A percentile compares a stretch with the other conserved stretches of the same genome.
These are phyloP conservation scores for Lentinula detonsa DNA, from an alignment of 768 basidiomycete species.

Conservation along the genomic window DNA sequence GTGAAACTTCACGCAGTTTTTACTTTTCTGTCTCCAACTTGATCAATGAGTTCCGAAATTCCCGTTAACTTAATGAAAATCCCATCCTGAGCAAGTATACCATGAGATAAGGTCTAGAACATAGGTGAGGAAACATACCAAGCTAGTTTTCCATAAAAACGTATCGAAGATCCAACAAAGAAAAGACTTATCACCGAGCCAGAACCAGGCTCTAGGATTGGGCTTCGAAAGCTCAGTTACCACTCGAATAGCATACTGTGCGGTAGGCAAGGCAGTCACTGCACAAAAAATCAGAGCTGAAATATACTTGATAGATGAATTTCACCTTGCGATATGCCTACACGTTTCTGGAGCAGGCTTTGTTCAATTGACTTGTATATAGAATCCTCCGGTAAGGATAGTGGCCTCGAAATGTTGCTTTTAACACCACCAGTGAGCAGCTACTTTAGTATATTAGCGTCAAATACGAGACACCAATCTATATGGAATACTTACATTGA, in stretches of 20 bases:
- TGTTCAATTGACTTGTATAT: slow-evolving; percentile 12
- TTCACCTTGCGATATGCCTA: slow-evolving; percentile 5
- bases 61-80: neutral
- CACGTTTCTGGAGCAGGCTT: slow-evolving; percentile 8
- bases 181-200: slow-evolving; percentile 9
- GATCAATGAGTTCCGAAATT: neutral
- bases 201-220: slow-evolving; percentile 12
- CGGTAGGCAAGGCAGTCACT: slow-evolving; percentile 6
- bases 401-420: slow-evolving; percentile 8
- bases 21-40: neutral
- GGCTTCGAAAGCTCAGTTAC: slow-evolving; percentile 8
- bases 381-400: slow-evolving; percentile 7
- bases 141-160: slow-evolving; percentile 10
- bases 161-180: slow-evolving; percentile 13
- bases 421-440: slow-evolving; percentile 8
- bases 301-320: neutral
- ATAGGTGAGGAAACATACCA: slow-evolving; percentile 4
- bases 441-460: neutral
- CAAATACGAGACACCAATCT: neutral
- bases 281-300: neutral
- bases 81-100: neutral
- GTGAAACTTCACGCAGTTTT: neutral
- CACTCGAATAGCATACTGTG: slow-evolving; percentile 10
- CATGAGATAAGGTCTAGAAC: too few relatives aligned
- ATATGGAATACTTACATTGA: slow-evolving; percentile 1